These are phyloP conservation scores for Sporisorium graminicola DNA, from an alignment of 1,284 basidiomycete genomes.

Conservation along the genomic window DNA sequence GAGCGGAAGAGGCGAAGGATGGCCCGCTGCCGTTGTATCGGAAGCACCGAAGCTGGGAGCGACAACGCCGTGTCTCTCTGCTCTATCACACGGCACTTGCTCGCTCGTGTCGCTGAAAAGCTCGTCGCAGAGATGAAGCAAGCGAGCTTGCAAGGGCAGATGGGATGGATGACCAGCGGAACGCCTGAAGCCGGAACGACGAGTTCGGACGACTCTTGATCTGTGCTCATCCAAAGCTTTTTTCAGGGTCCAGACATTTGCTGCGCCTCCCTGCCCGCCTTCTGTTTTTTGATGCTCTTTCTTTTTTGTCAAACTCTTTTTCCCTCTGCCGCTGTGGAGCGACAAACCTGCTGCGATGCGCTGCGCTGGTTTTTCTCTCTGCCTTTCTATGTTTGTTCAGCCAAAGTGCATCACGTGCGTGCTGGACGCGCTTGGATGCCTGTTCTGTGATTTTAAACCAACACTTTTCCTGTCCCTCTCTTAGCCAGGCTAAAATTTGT, in stretches of 20 bases:
- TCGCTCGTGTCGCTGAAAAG: background rate
- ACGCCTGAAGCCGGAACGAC: background rate
- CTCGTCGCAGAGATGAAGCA: background rate
- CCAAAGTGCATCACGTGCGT: constrained; percentile 20
- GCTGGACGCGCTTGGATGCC: constrained; percentile 19
- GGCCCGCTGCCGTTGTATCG: background rate
- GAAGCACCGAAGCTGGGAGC: constrained; percentile 4
- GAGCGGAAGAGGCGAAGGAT: background rate
- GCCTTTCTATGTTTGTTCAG: background rate
- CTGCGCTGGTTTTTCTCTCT: background rate
- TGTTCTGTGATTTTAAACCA: background rate
- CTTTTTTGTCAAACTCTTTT: background rate
- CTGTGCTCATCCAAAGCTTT: background rate
- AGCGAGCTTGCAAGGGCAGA: background rate
- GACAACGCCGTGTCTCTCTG: background rate
- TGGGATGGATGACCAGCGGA: background rate
- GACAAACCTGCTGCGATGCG: background rate
- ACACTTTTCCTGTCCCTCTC: constrained; percentile 1
- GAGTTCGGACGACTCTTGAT: background rate
- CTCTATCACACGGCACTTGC: background rate
- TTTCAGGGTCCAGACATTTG: background rate
- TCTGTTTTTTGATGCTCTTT: too few species aligned
- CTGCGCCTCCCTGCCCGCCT: background rate
- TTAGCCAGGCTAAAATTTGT: background rate
- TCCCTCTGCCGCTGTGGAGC: background rate